These are phyloP conservation scores for Leptographium galeiforme DNA, from an alignment of 2,329 filamentous ascomycete species.

Conservation along the genomic window DNA sequence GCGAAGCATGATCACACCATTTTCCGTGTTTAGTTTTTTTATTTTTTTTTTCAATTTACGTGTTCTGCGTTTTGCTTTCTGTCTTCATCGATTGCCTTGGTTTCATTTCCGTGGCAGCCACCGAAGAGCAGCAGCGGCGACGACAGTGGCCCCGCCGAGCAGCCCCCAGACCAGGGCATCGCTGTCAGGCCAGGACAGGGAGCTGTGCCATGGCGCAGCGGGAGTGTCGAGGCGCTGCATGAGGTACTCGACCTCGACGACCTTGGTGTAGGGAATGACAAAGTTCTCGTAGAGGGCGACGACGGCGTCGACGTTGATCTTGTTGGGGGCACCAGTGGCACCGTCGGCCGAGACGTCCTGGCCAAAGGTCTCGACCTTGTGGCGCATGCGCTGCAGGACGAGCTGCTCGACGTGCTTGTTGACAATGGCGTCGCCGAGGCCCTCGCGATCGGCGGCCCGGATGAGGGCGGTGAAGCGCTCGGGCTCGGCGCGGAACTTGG, in stretches of 20 bases:
- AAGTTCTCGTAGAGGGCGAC: conserved; percentile 82
- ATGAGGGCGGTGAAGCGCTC: conserved; percentile 75
- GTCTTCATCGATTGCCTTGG: too few relatives aligned
- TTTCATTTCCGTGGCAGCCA: conserved; percentile 4
- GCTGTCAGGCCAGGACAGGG: neutral
- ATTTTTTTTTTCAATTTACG: neutral
- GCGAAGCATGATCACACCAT: neutral
- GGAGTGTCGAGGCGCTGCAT: conserved; percentile 61
- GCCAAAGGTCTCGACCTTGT: conserved; percentile 90
- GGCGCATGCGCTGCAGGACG: conserved; percentile 70
- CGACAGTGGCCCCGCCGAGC: neutral
- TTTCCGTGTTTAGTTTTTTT: neutral
- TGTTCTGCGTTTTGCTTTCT: neutral
- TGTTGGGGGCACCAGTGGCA: conserved; percentile 38
- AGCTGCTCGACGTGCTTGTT: conserved; percentile 80
- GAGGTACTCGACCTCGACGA: conserved; percentile 94
- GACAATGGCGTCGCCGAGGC: conserved; percentile 82
- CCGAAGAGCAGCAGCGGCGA: conserved; percentile 1
- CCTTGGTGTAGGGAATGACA: conserved; percentile 95
- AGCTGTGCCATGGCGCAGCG: conserved; percentile 5
- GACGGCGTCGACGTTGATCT: conserved; percentile 87
- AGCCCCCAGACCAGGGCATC: conserved; percentile 2
- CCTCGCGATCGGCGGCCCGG: conserved; percentile 61
- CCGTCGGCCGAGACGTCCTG: conserved; percentile 60
- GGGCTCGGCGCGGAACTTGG: conserved; percentile 76